Percentiles rank a stretch among this genome's conserved stretches.
phyloP scores from a whole-genome alignment of 202 grass and related monocot species.

The Carex arenaria region DNA sequence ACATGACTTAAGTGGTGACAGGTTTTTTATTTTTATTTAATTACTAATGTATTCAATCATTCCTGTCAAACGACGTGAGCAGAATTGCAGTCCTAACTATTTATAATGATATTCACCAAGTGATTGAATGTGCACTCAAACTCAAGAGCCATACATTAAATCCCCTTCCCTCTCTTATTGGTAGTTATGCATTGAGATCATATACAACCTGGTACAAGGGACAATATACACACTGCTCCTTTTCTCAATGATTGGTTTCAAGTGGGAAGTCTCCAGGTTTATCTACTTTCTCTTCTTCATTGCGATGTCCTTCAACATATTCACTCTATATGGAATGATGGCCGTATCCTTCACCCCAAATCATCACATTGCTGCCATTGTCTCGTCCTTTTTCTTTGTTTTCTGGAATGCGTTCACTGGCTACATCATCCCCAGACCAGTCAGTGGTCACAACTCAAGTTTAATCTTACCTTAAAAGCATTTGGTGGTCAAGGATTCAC shows the following conservation, averaged over 20 bases:
- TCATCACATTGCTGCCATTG: conserved; percentile 37
- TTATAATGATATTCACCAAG: not conserved
- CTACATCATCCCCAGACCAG: conserved; percentile 44
- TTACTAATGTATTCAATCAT: not conserved
- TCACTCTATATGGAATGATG: conserved; percentile 59
- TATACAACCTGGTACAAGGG: conserved; percentile 46
- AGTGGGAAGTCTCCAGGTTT: conserved; percentile 48
- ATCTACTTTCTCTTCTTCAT: conserved; percentile 70
- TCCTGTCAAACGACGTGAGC: not conserved
- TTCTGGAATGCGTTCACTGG: conserved; percentile 66
- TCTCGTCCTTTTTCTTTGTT: conserved; percentile 30
- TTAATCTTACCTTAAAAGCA: not conserved
- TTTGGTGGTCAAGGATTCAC: not conserved
- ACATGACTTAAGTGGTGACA: not conserved
- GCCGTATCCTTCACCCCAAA: conserved; percentile 46
- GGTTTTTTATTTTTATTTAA: not conserved
- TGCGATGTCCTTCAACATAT: conserved; percentile 35
- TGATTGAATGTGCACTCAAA: conserved; percentile 1
- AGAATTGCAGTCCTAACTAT: not conserved
- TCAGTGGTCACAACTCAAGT: conserved; percentile 8
- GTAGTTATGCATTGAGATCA: conserved; percentile 49
- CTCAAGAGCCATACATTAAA: not conserved
- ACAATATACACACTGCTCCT: conserved; percentile 43
- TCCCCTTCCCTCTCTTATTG: conserved; percentile 3
- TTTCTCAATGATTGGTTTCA: conserved; percentile 60